phyloP scores from a whole-genome alignment of 805 yeast species.

The Alloascoidea africana region DNA sequence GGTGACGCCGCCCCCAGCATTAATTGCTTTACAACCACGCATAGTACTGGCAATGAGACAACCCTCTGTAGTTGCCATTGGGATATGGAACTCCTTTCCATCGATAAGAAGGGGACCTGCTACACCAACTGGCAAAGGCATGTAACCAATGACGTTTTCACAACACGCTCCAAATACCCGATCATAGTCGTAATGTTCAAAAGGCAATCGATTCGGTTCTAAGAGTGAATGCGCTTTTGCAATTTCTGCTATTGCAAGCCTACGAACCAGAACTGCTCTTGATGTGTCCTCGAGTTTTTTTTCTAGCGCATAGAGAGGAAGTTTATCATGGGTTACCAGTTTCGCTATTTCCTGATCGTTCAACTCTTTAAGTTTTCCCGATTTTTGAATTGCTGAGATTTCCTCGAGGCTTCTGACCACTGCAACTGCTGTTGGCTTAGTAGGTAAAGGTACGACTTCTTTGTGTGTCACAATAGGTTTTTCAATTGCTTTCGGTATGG shows the following conservation, averaged over 20 bases:
- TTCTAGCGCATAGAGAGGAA: constrained; percentile 90
- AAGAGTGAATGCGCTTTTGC: constrained; percentile 77
- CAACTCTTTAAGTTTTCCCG: constrained; percentile 55
- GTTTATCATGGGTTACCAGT: constrained; percentile 57
- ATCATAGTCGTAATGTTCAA: constrained; percentile 73
- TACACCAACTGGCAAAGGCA: constrained; percentile 95
- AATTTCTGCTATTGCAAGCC: constrained; percentile 76
- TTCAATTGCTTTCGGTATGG: neutral
- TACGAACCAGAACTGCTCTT: constrained; percentile 88
- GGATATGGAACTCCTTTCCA: constrained; percentile 77
- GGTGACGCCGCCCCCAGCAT: constrained; percentile 90
- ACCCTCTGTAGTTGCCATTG: constrained; percentile 99
- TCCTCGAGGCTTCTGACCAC: constrained; percentile 64
- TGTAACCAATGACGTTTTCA: constrained; percentile 92
- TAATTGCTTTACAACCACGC: constrained; percentile 98
- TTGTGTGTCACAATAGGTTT: constrained; percentile 60
- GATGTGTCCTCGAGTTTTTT: constrained; percentile 79
- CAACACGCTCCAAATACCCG: constrained; percentile 98
- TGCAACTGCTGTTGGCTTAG: too few species aligned
- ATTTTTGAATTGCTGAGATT: constrained; percentile 43
- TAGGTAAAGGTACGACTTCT: constrained; percentile 81
- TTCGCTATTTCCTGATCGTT: constrained; percentile 58
- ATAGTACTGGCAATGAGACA: constrained; percentile 95
- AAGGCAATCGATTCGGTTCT: constrained; percentile 61
- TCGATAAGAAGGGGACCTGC: constrained; percentile 95